Evolutionary conservation across 1,284 basidiomycete genomes (phyloP).

Genomic region (Leccinum griseonigrum): DNA sequence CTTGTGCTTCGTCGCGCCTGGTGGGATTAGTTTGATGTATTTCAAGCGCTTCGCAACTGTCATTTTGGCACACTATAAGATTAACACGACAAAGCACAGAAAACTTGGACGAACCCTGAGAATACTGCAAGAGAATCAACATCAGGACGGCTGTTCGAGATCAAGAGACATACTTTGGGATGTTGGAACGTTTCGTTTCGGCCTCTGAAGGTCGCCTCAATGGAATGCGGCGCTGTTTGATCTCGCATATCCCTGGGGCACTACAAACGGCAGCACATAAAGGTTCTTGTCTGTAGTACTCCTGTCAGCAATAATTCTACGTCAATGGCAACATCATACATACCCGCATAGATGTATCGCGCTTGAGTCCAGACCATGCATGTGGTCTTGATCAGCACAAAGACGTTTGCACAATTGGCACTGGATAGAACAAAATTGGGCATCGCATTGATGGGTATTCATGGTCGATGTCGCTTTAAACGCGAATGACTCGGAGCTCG

Average conservation of each 20-base stretch:
- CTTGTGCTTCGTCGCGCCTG: slow-evolving; percentile 40
- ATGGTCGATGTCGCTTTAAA: slow-evolving; percentile 43
- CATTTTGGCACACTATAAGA: neutral
- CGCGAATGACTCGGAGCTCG: neutral
- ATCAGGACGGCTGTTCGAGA: neutral
- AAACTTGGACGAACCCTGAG: slow-evolving; percentile 25
- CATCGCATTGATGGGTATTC: slow-evolving; percentile 47
- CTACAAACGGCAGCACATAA: slow-evolving; percentile 43
- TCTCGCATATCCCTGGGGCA: slow-evolving; percentile 51
- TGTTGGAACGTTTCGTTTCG: slow-evolving; percentile 47
- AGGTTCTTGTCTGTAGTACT: slow-evolving; percentile 46
- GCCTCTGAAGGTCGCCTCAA: slow-evolving; percentile 55
- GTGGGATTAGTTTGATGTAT: slow-evolving; percentile 46
- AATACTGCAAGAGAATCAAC: slow-evolving; percentile 15
- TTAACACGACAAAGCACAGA: neutral
- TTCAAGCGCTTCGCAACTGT: slow-evolving; percentile 47
- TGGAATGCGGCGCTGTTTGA: slow-evolving; percentile 54
- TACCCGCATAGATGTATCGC: slow-evolving; percentile 61
- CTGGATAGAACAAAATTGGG: slow-evolving; percentile 47
- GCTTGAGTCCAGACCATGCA: slow-evolving; percentile 45
- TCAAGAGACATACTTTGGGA: slow-evolving; percentile 39
- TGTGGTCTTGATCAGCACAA: slow-evolving; percentile 47
- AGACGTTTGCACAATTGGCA: slow-evolving; percentile 55
- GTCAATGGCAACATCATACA: slow-evolving; percentile 17
- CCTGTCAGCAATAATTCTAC: neutral